phyloP scores from a whole-genome alignment of 1,284 basidiomycete species.

The Mycena citricolor region DNA sequence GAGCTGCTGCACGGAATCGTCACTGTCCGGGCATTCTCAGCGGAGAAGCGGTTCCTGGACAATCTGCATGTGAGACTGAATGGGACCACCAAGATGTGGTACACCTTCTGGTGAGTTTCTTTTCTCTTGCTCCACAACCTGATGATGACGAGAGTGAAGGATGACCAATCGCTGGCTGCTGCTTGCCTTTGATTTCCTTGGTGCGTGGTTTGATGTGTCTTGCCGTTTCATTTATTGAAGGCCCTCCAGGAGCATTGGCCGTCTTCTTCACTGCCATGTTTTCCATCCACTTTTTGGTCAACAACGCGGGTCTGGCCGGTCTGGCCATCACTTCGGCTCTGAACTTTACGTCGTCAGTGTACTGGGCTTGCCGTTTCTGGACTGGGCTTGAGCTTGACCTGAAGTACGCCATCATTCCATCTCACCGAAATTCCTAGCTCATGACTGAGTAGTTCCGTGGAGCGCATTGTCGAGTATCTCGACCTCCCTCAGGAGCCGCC shows the following conservation, averaged over 20 bases:
- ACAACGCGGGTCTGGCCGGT: constrained; percentile 68
- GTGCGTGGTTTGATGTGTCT: constrained; percentile 33
- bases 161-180: constrained; percentile 68
- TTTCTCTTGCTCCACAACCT: background rate
- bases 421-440: background rate
- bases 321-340: constrained; percentile 51
- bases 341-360: constrained; percentile 54
- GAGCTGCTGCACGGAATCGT: constrained; percentile 56
- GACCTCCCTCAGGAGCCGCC: constrained; percentile 73
- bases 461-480: constrained; percentile 78
- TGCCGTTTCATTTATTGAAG: background rate
- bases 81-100: constrained; percentile 45
- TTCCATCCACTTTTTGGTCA: constrained; percentile 56
- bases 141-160: constrained; percentile 52
- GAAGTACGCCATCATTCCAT: constrained; percentile 36
- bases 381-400: constrained; percentile 47
- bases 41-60: constrained; percentile 66
- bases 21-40: constrained; percentile 58
- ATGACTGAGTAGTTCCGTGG: constrained; percentile 51
- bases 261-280: constrained; percentile 69
- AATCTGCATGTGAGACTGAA: constrained; percentile 56
- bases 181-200: constrained; percentile 64
- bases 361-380: constrained; percentile 55
- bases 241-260: constrained; percentile 16
- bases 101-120: constrained; percentile 9